These are phyloP conservation scores for Calonectria honghensis DNA, from an alignment of 2,329 filamentous ascomycete species.

Conservation along the genomic window DNA sequence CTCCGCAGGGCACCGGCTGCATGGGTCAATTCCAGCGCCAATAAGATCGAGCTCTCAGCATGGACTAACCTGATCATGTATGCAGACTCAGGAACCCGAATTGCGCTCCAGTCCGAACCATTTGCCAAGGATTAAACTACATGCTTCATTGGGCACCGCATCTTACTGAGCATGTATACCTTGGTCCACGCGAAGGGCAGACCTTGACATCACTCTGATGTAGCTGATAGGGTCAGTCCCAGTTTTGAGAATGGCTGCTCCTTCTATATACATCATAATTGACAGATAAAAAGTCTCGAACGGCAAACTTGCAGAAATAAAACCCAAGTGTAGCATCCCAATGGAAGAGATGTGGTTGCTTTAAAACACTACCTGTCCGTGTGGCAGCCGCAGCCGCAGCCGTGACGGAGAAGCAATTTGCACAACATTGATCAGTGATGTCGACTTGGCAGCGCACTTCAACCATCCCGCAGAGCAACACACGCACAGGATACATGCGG, in stretches of 20 bases:
- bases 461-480: not conserved
- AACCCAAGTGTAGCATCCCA: not conserved
- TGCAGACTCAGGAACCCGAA: conserved; percentile 23
- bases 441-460: not conserved
- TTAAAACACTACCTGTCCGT: no score
- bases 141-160: not conserved
- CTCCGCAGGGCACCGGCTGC: not conserved
- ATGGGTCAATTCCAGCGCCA: conserved; percentile 13
- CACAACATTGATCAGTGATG: not conserved
- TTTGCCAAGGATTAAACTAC: not conserved
- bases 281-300: not conserved
- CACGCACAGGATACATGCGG: no score
- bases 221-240: no score
- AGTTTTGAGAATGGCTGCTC: not conserved
- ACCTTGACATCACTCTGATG: not conserved
- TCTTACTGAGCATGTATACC: not conserved
- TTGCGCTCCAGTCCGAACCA: not conserved
- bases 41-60: not conserved
- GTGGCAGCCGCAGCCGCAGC: no score
- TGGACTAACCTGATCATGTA: not conserved
- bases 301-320: not conserved
- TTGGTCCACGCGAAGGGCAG: not conserved
- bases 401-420: no score
- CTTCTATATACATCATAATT: not conserved
- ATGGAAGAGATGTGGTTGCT: no score